A percentile compares a stretch with the other conserved stretches of the same genome.
These are phyloP conservation scores for Teunomyces aglyptinius DNA, from an alignment of 805 yeast species.

Conservation along the genomic window DNA sequence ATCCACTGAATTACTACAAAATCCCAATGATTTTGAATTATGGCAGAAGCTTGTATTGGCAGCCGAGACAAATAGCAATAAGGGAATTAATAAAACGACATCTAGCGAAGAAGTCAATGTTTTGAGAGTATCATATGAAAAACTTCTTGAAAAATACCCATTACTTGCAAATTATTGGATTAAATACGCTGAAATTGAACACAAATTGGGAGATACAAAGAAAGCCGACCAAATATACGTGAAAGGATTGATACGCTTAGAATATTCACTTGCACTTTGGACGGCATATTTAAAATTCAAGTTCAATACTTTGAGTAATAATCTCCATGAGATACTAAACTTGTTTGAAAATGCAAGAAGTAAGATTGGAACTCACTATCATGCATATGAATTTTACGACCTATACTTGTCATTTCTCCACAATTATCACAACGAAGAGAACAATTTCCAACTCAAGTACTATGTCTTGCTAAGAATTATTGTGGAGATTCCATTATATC, in stretches of 20 bases:
- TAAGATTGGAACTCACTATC: conserved; percentile 52
- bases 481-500: conserved; percentile 56
- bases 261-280: conserved; percentile 54
- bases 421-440: conserved; percentile 21
- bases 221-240: conserved; percentile 22
- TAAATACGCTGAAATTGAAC: conserved; percentile 50
- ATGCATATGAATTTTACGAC: conserved; percentile 50
- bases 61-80: conserved; percentile 27
- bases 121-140: conserved; percentile 40
- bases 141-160: conserved; percentile 49
- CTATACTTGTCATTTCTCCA: conserved; percentile 45
- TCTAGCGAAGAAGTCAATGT: conserved; percentile 25
- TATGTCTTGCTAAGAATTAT: conserved; percentile 45
- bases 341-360: conserved; percentile 48
- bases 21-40: conserved; percentile 33
- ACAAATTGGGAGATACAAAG: conserved; percentile 41
- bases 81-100: conserved; percentile 35
- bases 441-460: conserved; percentile 30
- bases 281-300: conserved; percentile 43
- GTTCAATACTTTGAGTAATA: conserved; percentile 28
- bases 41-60: conserved; percentile 38
- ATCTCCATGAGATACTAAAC: conserved; percentile 26
- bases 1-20: conserved; percentile 29
- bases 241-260: conserved; percentile 30
- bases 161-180: conserved; percentile 56